Base-by-base conservation (phyloP, 2,329 filamentous ascomycete species). In the Ustilaginoidea virens region DNA sequence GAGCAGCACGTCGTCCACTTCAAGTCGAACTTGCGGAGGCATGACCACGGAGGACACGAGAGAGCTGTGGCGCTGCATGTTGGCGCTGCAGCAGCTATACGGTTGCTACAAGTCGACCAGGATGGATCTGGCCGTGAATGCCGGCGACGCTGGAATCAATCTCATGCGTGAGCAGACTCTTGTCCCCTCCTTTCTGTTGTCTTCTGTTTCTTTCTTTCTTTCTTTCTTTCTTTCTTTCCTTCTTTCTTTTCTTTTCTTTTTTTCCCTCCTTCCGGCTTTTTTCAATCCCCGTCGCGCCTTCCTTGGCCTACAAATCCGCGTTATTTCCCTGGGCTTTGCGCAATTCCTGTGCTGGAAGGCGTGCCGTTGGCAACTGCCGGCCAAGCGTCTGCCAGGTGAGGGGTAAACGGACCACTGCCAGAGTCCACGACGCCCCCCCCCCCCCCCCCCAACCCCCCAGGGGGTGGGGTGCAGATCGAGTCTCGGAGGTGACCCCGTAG, bases 41-140 rank as follows among this genome's bases (percentile, higher is more conserved):
- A 46, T 56, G 47, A 48, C 39, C 15, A 39, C 41, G 15, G 51
- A 56, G 17, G 56, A 60, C 33, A 58, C 52, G 4, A 45, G 49
- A 13, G 51, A 55, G 20, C 41, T 65, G 3, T 65, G 61, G 61
- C 42, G 47, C 27, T 60, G 60, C 37, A 65, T 65, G 61, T 49
- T 65, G 2, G 52, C 57, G 27, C 47, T 65, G 7, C 61, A 65
- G 41, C 46, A 50, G 34, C 50, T 45, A 5, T 65, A 60, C 29
- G 55, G 55, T 5, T 65, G 61, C 44, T 65, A 65, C 36, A 61
- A 56, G 17, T 65, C 60, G 12, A 57, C 60, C 10, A 45, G 61
- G 30, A 62, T 65, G 41, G 57, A 60, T 27, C 48, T 63, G 23
- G 61, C 61, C 1, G 42, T 61, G 10, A 52, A 52, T 23, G 55